phyloP scores from a whole-genome alignment of 2,329 filamentous ascomycete genomes.

The Cercospora janseana region DNA sequence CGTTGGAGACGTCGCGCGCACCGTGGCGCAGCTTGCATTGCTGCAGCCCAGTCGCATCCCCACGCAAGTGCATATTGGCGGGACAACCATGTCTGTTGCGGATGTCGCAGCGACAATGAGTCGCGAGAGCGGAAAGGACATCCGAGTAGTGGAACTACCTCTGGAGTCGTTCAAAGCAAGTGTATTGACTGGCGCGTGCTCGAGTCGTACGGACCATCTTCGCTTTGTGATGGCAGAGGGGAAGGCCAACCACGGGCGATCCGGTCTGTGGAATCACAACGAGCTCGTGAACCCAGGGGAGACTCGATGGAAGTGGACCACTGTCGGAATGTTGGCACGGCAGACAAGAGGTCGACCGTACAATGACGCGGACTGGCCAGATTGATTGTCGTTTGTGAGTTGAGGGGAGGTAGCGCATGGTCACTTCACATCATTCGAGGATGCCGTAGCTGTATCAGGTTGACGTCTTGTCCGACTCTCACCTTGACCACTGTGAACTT shows the following conservation, averaged over 20 bases:
- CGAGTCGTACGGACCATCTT: conserved; percentile 6
- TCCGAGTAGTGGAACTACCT: conserved; percentile 11
- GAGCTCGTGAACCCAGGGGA: conserved; percentile 14
- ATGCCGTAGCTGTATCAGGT: conserved; percentile 25
- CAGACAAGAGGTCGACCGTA: conserved; percentile 2
- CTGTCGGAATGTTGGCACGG: conserved; percentile 5
- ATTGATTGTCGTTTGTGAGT: too few relatives aligned
- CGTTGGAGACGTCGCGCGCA: not conserved
- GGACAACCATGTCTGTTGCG: conserved; percentile 2
- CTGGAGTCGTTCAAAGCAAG: conserved; percentile 13
- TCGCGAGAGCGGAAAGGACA: not conserved
- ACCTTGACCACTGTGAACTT: conserved; percentile 47
- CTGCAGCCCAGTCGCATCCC: conserved; percentile 5
- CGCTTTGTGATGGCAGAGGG: conserved; percentile 13
- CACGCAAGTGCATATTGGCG: conserved; percentile 8
- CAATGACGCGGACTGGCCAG: conserved; percentile 1
- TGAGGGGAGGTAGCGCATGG: too few relatives aligned
- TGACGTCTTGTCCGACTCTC: conserved; percentile 46
- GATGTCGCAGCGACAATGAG: conserved; percentile 7
- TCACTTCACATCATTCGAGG: conserved; percentile 6
- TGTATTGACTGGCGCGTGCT: conserved; percentile 1
- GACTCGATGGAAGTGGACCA: conserved; percentile 16
- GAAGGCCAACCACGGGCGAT: conserved; percentile 9
- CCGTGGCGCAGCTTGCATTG: conserved; percentile 9
- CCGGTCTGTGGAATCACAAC: conserved; percentile 9